A percentile compares a stretch with the other conserved stretches of the same genome.
These are phyloP conservation scores for Hemileccinum impolitum DNA, from an alignment of 768 basidiomycete species.

Conservation along the genomic window DNA sequence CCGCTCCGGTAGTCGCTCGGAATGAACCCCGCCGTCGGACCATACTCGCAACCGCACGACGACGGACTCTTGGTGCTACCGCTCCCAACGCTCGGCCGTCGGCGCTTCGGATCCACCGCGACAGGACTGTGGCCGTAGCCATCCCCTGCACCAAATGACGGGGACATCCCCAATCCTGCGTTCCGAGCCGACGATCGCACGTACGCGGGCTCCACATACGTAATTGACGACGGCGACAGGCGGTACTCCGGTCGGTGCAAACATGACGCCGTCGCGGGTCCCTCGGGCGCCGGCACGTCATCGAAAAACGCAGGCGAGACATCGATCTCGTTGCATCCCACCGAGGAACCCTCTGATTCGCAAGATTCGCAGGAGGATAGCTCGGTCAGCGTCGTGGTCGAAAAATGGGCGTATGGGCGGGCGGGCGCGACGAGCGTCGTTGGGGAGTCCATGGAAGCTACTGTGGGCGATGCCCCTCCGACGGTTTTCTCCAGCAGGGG, in stretches of 20 bases:
- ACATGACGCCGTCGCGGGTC: slow-evolving; percentile 41
- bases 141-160: neutral
- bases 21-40: slow-evolving; percentile 31
- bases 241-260: slow-evolving; percentile 31
- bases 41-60: slow-evolving; percentile 8
- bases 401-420: slow-evolving; percentile 5
- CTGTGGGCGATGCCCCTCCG: neutral
- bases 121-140: neutral
- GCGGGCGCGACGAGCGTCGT: slow-evolving; percentile 3
- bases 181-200: slow-evolving; percentile 7
- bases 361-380: slow-evolving; percentile 18
- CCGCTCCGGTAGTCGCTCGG: slow-evolving; percentile 10
- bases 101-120: neutral
- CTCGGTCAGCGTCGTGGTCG: slow-evolving; percentile 1
- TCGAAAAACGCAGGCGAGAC: slow-evolving; percentile 46
- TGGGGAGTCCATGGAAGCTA: slow-evolving; percentile 13
- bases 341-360: slow-evolving; percentile 15
- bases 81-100: slow-evolving; percentile 1
- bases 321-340: slow-evolving; percentile 25
- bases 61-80: neutral
- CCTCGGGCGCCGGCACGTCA: slow-evolving; percentile 42
- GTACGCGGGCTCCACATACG: slow-evolving; percentile 18
- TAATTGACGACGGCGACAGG: slow-evolving; percentile 14
- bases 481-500: slow-evolving; percentile 2
- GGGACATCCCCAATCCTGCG: neutral